Conservation (phyloP, 1,284 basidiomycete genomes). For the Omphalotus olearius region DNA sequence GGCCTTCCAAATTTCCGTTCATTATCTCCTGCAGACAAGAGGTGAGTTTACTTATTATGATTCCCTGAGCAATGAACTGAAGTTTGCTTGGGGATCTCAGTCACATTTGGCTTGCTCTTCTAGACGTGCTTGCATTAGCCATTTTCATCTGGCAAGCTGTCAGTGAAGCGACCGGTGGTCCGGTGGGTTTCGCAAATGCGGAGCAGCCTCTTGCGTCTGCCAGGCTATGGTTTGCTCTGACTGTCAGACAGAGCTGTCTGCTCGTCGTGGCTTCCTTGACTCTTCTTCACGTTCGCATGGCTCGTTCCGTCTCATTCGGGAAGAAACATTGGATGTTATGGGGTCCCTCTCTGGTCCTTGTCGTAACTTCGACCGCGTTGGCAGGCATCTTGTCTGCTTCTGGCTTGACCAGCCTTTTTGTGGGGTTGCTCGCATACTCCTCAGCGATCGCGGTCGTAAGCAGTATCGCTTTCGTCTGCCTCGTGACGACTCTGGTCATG, state of each 20-base stretch:
- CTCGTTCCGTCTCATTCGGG: conserved; percentile 64
- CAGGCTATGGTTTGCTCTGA: conserved; percentile 60
- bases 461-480: conserved; percentile 46
- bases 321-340: conserved; percentile 64
- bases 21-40: conserved; percentile 62
- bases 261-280: conserved; percentile 54
- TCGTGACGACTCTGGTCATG: conserved; percentile 53
- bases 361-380: conserved; percentile 49
- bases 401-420: conserved; percentile 49
- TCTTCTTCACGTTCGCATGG: conserved; percentile 64
- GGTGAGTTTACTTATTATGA: conserved; percentile 11
- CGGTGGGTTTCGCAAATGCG: conserved; percentile 37
- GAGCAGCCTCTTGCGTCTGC: conserved; percentile 46
- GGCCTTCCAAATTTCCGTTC: conserved; percentile 62
- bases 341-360: conserved; percentile 53
- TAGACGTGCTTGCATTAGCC: conserved; percentile 56
- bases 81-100: conserved; percentile 18
- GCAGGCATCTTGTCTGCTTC: conserved; percentile 55
- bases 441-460: conserved; percentile 47
- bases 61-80: neutral
- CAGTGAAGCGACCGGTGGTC: conserved; percentile 43
- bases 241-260: conserved; percentile 60
- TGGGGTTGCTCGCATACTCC: conserved; percentile 57
- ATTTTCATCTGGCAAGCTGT: conserved; percentile 64
- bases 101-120: conserved; percentile 64